A percentile compares a stretch with the other conserved stretches of the same genome.
Conservation (phyloP, 108 stramenopile species). For the Skeletonema marinoi region DNA sequence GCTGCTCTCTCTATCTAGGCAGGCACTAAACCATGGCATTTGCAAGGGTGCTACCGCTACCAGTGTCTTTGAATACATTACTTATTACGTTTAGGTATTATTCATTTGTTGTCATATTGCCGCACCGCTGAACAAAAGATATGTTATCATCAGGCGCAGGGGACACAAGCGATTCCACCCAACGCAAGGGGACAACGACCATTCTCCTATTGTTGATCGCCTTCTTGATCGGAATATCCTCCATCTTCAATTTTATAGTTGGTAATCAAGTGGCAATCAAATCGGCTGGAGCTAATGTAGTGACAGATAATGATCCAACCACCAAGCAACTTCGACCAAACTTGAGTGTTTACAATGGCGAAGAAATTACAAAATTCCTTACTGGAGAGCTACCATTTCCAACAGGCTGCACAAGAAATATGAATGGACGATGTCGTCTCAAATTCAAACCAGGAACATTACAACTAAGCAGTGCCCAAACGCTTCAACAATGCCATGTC, state of each 20-base stretch:
- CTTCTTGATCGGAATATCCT: not conserved
- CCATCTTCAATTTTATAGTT: not conserved
- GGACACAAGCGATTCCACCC: too few relatives aligned
- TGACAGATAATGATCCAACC: not conserved
- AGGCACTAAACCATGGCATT: too few relatives aligned
- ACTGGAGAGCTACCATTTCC: not conserved
- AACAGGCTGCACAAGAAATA: not conserved
- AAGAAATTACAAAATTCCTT: not conserved
- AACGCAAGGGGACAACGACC: not conserved
- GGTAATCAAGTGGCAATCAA: not conserved
- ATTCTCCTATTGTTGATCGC: not conserved
- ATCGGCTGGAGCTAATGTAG: not conserved
- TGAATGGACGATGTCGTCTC: not conserved
- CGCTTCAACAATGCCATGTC: conserved; percentile 38
- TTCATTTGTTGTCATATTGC: too few relatives aligned
- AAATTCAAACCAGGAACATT: conserved; percentile 36
- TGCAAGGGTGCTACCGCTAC: too few relatives aligned
- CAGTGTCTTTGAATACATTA: too few relatives aligned
- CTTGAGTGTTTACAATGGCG: not conserved
- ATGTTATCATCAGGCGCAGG: too few relatives aligned
- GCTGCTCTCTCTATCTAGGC: too few relatives aligned
- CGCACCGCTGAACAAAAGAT: too few relatives aligned
- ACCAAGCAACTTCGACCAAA: not conserved
- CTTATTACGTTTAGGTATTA: too few relatives aligned
- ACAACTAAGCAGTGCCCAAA: conserved; percentile 8